Evolutionary conservation across 306 rosid species (phyloP).

Genomic region (Medicago ruthenica): DNA sequence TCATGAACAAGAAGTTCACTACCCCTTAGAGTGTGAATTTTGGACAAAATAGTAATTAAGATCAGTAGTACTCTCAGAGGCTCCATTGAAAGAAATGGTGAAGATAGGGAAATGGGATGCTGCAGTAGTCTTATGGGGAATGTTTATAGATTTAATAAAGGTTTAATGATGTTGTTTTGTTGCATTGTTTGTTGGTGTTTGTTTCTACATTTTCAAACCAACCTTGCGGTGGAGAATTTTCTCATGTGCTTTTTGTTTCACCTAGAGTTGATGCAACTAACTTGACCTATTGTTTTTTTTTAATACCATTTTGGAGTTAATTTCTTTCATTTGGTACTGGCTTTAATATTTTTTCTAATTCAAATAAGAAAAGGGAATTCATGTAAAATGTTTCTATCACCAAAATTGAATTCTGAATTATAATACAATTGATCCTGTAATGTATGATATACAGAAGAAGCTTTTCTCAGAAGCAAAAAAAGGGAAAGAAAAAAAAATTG

Average conservation of each 20-base stretch:
- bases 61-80: slow-evolving; percentile 34
- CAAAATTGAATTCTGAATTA: no score
- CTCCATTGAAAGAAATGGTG: slow-evolving; percentile 52
- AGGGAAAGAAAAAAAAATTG: no score
- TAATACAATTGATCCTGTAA: no score
- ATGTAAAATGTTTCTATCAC: no score
- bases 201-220: slow-evolving; percentile 61
- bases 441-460: no score
- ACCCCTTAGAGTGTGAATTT: slow-evolving; percentile 26
- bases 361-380: no score
- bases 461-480: no score
- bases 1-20: slow-evolving; percentile 61
- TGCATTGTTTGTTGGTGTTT: slow-evolving; percentile 34
- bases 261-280: slow-evolving; percentile 75
- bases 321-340: slow-evolving; percentile 28
- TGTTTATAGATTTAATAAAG: background rate
- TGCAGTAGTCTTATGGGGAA: background rate
- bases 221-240: slow-evolving; percentile 40
- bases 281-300: slow-evolving; percentile 49
- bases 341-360: background rate
- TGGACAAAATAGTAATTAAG: slow-evolving; percentile 41
- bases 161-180: slow-evolving; percentile 35
- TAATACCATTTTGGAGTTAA: background rate
- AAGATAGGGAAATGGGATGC: slow-evolving; percentile 15
- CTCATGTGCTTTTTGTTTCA: slow-evolving; percentile 39